phyloP scores from a whole-genome alignment of 2,329 filamentous ascomycete genomes.

The Colletotrichum zoysiae region DNA sequence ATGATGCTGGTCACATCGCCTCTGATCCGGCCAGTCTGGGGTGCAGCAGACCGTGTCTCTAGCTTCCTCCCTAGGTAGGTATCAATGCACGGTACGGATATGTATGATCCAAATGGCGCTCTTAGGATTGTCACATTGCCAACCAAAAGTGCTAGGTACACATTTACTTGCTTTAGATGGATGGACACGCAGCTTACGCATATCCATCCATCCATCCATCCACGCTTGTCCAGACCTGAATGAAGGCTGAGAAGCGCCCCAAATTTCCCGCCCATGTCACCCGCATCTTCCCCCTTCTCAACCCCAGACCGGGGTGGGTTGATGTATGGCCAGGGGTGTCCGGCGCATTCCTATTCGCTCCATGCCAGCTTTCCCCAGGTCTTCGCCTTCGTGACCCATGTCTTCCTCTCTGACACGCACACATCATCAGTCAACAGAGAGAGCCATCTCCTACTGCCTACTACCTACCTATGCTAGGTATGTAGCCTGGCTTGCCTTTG shows the following conservation, averaged over 20 bases:
- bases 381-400: slow-evolving; percentile 36
- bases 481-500: slow-evolving; percentile 14
- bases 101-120: too few relatives aligned
- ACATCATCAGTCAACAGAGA: slow-evolving; percentile 15
- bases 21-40: slow-evolving; percentile 23
- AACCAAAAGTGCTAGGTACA: slow-evolving; percentile 9
- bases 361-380: slow-evolving; percentile 38
- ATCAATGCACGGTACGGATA: too few relatives aligned
- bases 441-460: slow-evolving; percentile 20
- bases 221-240: slow-evolving; percentile 3
- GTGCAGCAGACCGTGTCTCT: slow-evolving; percentile 28
- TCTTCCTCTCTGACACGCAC: slow-evolving; percentile 20
- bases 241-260: slow-evolving; percentile 36
- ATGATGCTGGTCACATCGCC: slow-evolving; percentile 20
- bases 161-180: not conserved
- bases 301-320: slow-evolving; percentile 36
- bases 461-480: too few relatives aligned
- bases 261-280: slow-evolving; percentile 40
- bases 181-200: slow-evolving; percentile 12
- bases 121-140: not conserved
- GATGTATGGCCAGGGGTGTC: slow-evolving; percentile 35
- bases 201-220: not conserved
- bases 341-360: slow-evolving; percentile 38
- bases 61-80: slow-evolving; percentile 9
- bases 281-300: slow-evolving; percentile 22